Base-by-base conservation (phyloP, 1,139 yeast genomes). In the Blastobotrys persicus region DNA sequence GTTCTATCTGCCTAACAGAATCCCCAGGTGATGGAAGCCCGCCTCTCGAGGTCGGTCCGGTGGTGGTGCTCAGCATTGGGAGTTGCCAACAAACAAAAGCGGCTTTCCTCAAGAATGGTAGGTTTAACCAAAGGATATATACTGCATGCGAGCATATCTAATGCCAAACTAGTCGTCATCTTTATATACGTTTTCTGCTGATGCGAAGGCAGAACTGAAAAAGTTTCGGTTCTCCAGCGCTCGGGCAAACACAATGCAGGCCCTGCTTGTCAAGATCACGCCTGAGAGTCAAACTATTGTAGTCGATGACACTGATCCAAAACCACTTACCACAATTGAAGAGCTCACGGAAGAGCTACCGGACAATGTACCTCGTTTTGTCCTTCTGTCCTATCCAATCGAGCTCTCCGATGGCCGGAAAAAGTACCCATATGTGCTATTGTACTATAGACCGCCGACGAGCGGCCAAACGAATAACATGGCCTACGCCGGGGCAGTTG, bases 401-500 rank as follows among this genome's bases (percentile, higher is more conserved):
- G 79, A 78, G 40, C 67, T 78, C 12, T 60, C 70, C 20, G 96
- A 89, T 60, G 96, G 95, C 1, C 74, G 95, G 53, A 76, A 79
- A 60, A 77, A 81, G 44, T 75, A 79, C 11, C 96, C 96, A 2
- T 76, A 86, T 56, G 88, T 88, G 1, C 69, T 91, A 64, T 59
- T 89, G 20, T 89, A 88, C 66, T 89, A 92, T 83, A 78, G 87
- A 51, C 97, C 97, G 2, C 84, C 83, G 20, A 87, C 96, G 0
- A 77, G 89, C 16, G 84, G 86, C 14, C 92, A 83, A 63, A 87
- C 83, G 49, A 73, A 78, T 63, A 79, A 85, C 64, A 89, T 89
- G 96, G 70, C 87, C 45, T 89, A 87, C 61, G 97, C 96, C 1
- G 95, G 94, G 1, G 95, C 95, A 0, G 79, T 87, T 23, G 96